Evolutionary conservation across 345 rosid genomes (phyloP).

Genomic region (Stellera chamaejasme): DNA sequence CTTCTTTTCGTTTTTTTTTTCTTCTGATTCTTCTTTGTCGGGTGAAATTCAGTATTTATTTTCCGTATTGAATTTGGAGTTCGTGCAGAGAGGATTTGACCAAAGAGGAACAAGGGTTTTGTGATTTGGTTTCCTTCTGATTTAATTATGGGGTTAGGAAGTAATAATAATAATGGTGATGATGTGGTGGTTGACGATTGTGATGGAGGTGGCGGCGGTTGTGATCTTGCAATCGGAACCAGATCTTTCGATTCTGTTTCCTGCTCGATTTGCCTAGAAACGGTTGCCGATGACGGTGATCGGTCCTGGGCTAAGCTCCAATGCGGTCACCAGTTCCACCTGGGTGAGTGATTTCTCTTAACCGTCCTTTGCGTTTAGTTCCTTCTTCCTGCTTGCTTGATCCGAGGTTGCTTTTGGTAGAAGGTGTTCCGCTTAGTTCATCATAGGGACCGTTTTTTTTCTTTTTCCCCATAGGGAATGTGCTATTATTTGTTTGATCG

Average conservation of each 20-base stretch:
- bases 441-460: no score
- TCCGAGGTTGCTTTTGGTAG: not conserved
- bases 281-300: constrained; percentile 65
- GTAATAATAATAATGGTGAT: constrained; percentile 32
- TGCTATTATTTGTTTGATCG: no score
- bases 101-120: not conserved
- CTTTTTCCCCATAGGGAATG: no score
- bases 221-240: constrained; percentile 29
- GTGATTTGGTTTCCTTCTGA: constrained; percentile 7
- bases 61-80: constrained; percentile 2
- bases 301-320: constrained; percentile 98
- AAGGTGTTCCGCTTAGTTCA: not conserved
- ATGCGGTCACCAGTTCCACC: constrained; percentile 89
- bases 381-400: not conserved
- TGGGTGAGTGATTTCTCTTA: constrained; percentile 42
- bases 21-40: not conserved
- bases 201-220: constrained; percentile 32
- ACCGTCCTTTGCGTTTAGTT: no score
- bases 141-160: constrained; percentile 71
- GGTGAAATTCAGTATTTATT: not conserved
- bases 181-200: constrained; percentile 41
- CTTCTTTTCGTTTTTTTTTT: not conserved
- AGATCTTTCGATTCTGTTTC: constrained; percentile 53
- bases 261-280: constrained; percentile 96
- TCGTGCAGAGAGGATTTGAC: constrained; percentile 3